A percentile compares a stretch with the other conserved stretches of the same genome.
Conservation (phyloP, 495 filamentous ascomycete species). For the Lasiosphaeriaceae sp. region DNA sequence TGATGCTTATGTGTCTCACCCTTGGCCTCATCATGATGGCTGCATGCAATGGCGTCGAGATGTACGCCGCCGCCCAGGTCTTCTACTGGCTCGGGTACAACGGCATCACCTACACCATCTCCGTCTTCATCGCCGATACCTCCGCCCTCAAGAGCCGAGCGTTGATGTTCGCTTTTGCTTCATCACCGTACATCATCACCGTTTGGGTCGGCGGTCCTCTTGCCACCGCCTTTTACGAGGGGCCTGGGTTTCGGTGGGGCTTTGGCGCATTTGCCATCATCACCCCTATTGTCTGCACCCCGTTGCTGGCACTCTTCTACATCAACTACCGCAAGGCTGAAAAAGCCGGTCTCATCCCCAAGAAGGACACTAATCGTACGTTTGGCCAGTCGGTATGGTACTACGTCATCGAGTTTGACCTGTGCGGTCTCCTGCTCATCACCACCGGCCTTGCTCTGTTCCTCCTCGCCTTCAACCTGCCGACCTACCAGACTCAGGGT, state of each 20-base stretch:
- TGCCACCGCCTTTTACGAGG: conserved; percentile 40
- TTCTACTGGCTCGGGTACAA: conserved; percentile 55
- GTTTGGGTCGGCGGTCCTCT: conserved; percentile 49
- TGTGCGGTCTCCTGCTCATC: conserved; percentile 41
- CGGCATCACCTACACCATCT: conserved; percentile 53
- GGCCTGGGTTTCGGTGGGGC: conserved; percentile 58
- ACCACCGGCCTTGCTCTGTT: conserved; percentile 39
- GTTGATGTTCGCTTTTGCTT: conserved; percentile 57
- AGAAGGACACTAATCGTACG: conserved; percentile 44
- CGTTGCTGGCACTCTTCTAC: conserved; percentile 52
- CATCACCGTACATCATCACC: conserved; percentile 65
- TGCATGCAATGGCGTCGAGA: conserved; percentile 44
- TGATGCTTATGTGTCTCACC: conserved; percentile 36
- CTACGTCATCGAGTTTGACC: conserved; percentile 55
- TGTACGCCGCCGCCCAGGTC: conserved; percentile 49
- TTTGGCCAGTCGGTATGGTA: conserved; percentile 44
- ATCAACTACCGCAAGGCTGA: conserved; percentile 59
- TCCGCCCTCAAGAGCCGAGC: conserved; percentile 60
- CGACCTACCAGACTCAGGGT: conserved; percentile 39
- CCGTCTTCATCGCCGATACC: conserved; percentile 65
- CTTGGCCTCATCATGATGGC: conserved; percentile 51
- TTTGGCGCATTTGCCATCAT: conserved; percentile 61
- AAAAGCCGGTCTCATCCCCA: conserved; percentile 46
- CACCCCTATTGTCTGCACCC: conserved; percentile 51
- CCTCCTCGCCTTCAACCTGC: conserved; percentile 51